Base-by-base conservation (phyloP, 1,139 yeast genomes). In the Suzukiozyma palmioleophila region DNA sequence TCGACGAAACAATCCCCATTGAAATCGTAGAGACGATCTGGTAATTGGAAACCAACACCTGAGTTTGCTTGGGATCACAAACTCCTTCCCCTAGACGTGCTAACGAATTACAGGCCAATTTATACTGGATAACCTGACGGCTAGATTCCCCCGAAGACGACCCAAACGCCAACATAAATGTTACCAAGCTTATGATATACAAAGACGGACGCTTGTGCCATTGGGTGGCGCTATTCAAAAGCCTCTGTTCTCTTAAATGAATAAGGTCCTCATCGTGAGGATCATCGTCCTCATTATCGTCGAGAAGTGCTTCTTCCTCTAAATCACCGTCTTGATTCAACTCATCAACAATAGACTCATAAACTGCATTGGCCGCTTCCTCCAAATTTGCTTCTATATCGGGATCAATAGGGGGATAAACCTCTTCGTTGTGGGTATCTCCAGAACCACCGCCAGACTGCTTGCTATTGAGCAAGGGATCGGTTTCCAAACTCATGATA, bases 161-260 rank as follows among this genome's bases (percentile, higher is more conserved):
- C 0, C 59, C 59, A 40, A 68, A 48, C 1, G 73, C 58, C 35
- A 54, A 47, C 8, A 57, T 37, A 37, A 69, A 65, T 3, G 59
- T 47, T 6, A 57, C 53, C 7, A 57, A 24, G 14, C 65, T 50
- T 10, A 67, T 50, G 59, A 61, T 58, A 36, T 59, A 42, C 34
- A 66, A 60, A 21, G 66, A 57, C 3, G 75, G 74, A 26, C 72
- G 44, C 32, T 49, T 52, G 36, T 59, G 45, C 72, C 72, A 66
- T 42, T 59, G 70, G 21, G 59, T 48, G 2, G 56, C 39, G 48
- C 65, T 62, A 47, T 66, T 64, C 32, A 53, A 46, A n/a, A 40
- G 21, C 24, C 73, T 50, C 43, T 68, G 73, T 42, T 68, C 70
- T 14, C 70, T 48, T 26, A 68, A 50, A 72, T 73, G 66, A 2